These are phyloP conservation scores for Heimioporus sp. DNA, from an alignment of 768 basidiomycete genomes.

Conservation along the genomic window DNA sequence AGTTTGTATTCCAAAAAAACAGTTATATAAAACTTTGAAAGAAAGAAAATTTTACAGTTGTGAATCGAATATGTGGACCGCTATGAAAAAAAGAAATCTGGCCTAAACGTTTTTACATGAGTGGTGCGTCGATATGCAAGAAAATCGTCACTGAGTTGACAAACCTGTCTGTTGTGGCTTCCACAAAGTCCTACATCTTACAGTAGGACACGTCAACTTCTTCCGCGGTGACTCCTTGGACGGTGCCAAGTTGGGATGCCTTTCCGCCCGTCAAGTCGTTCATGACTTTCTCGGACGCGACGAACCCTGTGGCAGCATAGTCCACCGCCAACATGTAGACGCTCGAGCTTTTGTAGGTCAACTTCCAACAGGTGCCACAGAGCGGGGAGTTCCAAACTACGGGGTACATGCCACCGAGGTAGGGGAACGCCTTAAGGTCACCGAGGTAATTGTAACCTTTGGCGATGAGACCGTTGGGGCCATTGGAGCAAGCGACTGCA, in stretches of 20 bases:
- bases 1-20: no score
- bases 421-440: slow-evolving; percentile 29
- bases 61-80: no score
- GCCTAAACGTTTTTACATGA: no score
- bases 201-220: slow-evolving; percentile 48
- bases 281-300: slow-evolving; percentile 51
- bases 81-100: no score
- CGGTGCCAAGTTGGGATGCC: slow-evolving; percentile 46
- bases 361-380: slow-evolving; percentile 33
- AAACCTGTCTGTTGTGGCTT: no score
- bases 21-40: no score
- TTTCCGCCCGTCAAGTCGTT: slow-evolving; percentile 47
- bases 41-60: no score
- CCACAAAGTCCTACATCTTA: slow-evolving; percentile 27
- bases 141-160: no score
- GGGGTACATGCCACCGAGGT: slow-evolving; percentile 33
- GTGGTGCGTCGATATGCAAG: no score
- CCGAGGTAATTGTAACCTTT: slow-evolving; percentile 33
- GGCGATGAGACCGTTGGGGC: slow-evolving; percentile 28
- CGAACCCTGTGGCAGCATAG: slow-evolving; percentile 35
- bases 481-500: slow-evolving; percentile 33
- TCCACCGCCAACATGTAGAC: slow-evolving; percentile 31
- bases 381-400: slow-evolving; percentile 28
- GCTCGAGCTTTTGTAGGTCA: slow-evolving; percentile 23
- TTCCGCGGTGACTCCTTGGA: slow-evolving; percentile 38